Evolutionary conservation across 106 monocot species (phyloP), one percentile per base, ranked within the genome.

Genomic region (Platanthera zijinensis): DNA sequence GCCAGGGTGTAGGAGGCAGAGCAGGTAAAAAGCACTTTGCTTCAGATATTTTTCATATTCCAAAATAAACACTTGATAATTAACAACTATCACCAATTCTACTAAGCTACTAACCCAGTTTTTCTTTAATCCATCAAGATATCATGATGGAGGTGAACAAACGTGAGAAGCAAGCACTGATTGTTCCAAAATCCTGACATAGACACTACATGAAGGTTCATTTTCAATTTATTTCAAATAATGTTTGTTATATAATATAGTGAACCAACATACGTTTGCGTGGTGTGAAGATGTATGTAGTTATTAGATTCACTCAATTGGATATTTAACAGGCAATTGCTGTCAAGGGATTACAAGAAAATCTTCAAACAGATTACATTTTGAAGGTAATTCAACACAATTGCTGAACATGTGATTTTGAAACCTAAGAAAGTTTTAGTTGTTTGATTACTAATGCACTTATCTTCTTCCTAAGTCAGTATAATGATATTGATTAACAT

Each of bases 151-250:
- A 80, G 30, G 64, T 80, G 17, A 68, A 12, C 5, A 74, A 9
- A 80, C 9, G 64, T 19, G 80, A 80, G 47, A 80, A 74, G 67
- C 52, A 51, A 25, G 74, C 49, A 52, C 51, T n/a, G n/a, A 67
- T 80, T 11, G 15, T 75, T 45, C 80, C 80, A 5, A 64, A 64
- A 80, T 22, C 28, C 50, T 6, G 45, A 80, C 3, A 67, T 80
- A 61, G 72, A 80, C 39, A 64, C 78, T 78, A 78, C 69, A 78
- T 78, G 78, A 78, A 78, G 69, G 78, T 78, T 70, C 5, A 47
- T 50, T 53, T 14, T 53, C 9, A 53, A 56, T 15, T n/a, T 56
- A 1, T 0, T 56, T 14, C 56, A 56, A 56, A 56, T 14, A 56
- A 14, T n/a, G 56, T n/a, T 14, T 14, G n/a, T 56, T 56, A 15